Base-by-base conservation (phyloP, 2,329 filamentous ascomycete genomes). In the Aspergillus persii region DNA sequence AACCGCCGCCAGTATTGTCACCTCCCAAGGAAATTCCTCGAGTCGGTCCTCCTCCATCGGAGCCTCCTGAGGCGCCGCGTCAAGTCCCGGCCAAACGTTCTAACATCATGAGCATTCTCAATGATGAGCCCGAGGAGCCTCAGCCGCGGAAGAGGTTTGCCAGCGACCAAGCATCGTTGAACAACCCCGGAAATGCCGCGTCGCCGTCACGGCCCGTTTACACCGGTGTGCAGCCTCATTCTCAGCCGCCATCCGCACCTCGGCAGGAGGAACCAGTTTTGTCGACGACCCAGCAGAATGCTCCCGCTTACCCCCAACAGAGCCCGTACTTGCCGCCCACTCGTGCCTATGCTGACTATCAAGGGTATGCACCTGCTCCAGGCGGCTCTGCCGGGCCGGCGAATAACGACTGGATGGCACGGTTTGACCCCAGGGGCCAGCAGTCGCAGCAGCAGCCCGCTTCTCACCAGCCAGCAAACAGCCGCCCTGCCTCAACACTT, bases 41-140 rank as follows among this genome's bases (percentile, higher is more conserved):
- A 31, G 66, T 71, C 15, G 72, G 66, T 44, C 70, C 72, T 4
- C 74, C 72, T 18, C 69, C 72, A 6, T 61, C 61, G 8, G 69
- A 71, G 47, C 57, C 66, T 6, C 63, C 71, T 3, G 78, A 80
- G 54, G 68, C 71, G 46, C 69, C 75, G 53, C 75, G 75, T 50
- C 74, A 78, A 51, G 74, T 77, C 4, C 78, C 78, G 27, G 77
- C 76, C 1, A 82, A 81, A 64, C 75, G 78, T 44, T 81, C 79
- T 2, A 81, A 81, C 63, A 80, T 82, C 50, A 79, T 80, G 72
- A 79, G 71, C 59, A 76, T 82, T 46, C 67, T 82, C 36, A 82
- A 81, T 60, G 77, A 80, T 53, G 79, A 81, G 57, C 74, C 79
- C 0, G 75, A 78, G 44, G 79, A 81, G 52, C 79, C 77, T 36